Conservation (phyloP, 352 stramenopile species). For the Phytophthora sansomeana region DNA sequence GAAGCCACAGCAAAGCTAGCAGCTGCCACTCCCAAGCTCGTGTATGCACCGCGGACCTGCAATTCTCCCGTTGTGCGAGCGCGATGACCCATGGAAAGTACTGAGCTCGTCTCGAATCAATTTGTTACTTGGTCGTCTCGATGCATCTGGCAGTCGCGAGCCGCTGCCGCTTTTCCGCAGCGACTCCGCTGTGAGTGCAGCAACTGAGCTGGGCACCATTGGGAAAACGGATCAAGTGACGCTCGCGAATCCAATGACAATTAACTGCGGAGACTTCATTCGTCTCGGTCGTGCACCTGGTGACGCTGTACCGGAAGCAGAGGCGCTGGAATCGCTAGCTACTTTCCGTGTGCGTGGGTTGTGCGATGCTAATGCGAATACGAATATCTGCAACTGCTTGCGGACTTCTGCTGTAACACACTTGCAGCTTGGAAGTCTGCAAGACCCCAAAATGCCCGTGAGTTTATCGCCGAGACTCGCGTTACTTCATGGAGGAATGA, state of each 20-base stretch:
- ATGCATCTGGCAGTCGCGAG: slow-evolving; percentile 42
- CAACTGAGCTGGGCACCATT: slow-evolving; percentile 43
- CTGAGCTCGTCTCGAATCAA: slow-evolving; percentile 42
- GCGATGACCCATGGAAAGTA: slow-evolving; percentile 54
- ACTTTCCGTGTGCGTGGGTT: slow-evolving; percentile 78
- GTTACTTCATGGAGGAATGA: slow-evolving; percentile 51
- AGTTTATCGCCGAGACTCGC: slow-evolving; percentile 51
- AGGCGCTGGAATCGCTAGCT: slow-evolving; percentile 23
- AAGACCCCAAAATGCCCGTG: slow-evolving; percentile 45
- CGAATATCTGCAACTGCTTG: slow-evolving; percentile 49
- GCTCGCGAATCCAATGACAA: slow-evolving; percentile 39
- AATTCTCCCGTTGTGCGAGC: slow-evolving; percentile 67
- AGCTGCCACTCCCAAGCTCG: slow-evolving; percentile 17
- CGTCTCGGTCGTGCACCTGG: slow-evolving; percentile 54
- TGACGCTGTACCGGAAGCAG: slow-evolving; percentile 24
- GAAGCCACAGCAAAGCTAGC: slow-evolving; percentile 35
- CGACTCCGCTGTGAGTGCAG: slow-evolving; percentile 56
- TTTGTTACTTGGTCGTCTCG: slow-evolving; percentile 40
- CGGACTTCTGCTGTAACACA: slow-evolving; percentile 26
- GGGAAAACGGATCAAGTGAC: slow-evolving; percentile 46
- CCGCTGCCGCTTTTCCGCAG: slow-evolving; percentile 66
- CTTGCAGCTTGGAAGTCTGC: slow-evolving; percentile 57
- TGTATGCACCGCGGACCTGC: slow-evolving; percentile 79
- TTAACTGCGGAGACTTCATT: slow-evolving; percentile 77
- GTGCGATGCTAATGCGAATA: slow-evolving; percentile 31